Evolutionary conservation across 768 basidiomycete genomes (phyloP), one percentile per base, ranked within the genome.

Genomic region (Leccinum fibrillosum): DNA sequence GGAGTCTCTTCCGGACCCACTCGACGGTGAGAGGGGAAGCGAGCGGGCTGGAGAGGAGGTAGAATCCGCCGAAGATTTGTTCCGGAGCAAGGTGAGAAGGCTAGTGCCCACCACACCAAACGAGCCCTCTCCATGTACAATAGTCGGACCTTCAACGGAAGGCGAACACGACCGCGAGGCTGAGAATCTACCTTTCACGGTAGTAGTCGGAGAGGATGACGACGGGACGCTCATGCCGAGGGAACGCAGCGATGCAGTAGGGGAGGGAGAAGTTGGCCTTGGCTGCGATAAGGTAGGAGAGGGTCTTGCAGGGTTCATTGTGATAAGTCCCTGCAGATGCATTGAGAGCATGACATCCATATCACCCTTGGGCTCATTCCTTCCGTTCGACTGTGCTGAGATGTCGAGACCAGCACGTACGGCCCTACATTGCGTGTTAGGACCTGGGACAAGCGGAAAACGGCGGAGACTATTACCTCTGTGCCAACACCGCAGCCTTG

Each of bases 311-410:
- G 61, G 54, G 44, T 69, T 53, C 72, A 70, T 26, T 76, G 76
- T 28, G 76, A 75, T 61, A 78, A 75, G 54, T n/a, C 82, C 84
- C 63, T 89, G 88, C 32, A 83, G 78, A 50, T 86, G 85, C 78
- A 92, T 89, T 30, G 88, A 86, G 35, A 92, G 78, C 82, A 90
- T 88, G 49, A 91, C 90, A 67, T 92, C 90, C 76, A 92, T 82
- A 66, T 92, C 90, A 6, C 90, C 90, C 49, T 85, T 79, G 21
- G 88, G 89, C 59, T 90, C 90, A 26, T 80, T 74, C 15, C 75
- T 76, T 21, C 77, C 74, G 3, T 74, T 63, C 21, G 73, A 72
- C 42, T 74, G 74, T 0, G 78, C 67, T 26, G 82, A 72, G 23
- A 77, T 72, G 34, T 82, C 81, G 12, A 91, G 70, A 15, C 89